phyloP scores from a whole-genome alignment of 1,284 basidiomycete genomes.

The Sutorius eximius region DNA sequence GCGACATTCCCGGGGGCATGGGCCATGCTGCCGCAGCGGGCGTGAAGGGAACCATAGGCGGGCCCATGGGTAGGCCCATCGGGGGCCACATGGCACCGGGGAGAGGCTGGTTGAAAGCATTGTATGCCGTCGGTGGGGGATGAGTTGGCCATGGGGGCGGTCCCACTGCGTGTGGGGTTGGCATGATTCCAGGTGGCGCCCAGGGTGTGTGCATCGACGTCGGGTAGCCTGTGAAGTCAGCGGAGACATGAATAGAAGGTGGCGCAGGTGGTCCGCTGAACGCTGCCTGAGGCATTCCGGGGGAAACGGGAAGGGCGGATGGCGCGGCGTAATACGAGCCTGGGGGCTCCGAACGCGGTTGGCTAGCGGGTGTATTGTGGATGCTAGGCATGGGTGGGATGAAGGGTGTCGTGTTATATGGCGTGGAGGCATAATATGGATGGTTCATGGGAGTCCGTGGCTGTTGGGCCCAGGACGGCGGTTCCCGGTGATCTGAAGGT shows the following conservation, averaged over 20 bases:
- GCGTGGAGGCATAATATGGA: conserved; percentile 30
- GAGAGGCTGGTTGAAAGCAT: conserved; percentile 32
- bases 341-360: conserved; percentile 27
- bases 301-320: conserved; percentile 27
- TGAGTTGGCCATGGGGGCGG: conserved; percentile 16
- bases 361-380: conserved; percentile 26
- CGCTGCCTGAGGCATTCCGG: conserved; percentile 7
- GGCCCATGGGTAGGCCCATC: conserved; percentile 18
- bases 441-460: conserved; percentile 31
- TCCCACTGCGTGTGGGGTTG: conserved; percentile 23
- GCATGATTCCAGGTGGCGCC: conserved; percentile 22
- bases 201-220: conserved; percentile 30
- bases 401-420: conserved; percentile 33
- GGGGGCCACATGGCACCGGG: conserved; percentile 25
- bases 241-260: conserved; percentile 19
- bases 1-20: conserved; percentile 25
- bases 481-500: conserved; percentile 23
- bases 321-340: conserved; percentile 35
- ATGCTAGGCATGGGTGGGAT: conserved; percentile 32
- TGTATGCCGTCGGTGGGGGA: conserved; percentile 27
- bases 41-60: conserved; percentile 23
- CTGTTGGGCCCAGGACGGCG: conserved; percentile 29
- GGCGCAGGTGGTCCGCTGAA: conserved; percentile 11
- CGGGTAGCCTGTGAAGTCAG: conserved; percentile 36
- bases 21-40: conserved; percentile 33